phyloP scores from a whole-genome alignment of 2,329 filamentous ascomycete genomes.

The Fusarium stilboides region DNA sequence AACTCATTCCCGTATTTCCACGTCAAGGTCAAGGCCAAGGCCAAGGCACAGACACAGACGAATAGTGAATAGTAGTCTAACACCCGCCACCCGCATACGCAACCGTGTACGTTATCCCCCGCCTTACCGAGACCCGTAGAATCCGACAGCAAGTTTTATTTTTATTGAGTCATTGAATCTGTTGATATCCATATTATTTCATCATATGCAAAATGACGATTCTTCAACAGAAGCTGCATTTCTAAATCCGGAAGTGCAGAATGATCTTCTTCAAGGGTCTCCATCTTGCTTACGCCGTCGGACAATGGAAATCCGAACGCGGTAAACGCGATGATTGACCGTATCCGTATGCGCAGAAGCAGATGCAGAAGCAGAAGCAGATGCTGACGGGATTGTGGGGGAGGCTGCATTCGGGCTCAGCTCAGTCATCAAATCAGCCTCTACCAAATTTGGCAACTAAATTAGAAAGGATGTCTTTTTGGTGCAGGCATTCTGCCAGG shows the following conservation, averaged over 20 bases:
- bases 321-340: neutral
- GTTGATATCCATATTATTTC: slow-evolving; percentile 4
- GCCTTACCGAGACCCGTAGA: neutral
- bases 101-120: slow-evolving; percentile 31
- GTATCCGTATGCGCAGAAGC: neutral
- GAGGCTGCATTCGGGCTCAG: too few species aligned
- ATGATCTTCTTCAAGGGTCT: neutral
- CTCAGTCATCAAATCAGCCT: slow-evolving; percentile 25
- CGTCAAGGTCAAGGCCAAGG: neutral
- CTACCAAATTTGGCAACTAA: slow-evolving; percentile 36
- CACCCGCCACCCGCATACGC: slow-evolving; percentile 40
- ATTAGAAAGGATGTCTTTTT: slow-evolving; percentile 1
- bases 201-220: neutral
- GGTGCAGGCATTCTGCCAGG: slow-evolving; percentile 35
- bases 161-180: slow-evolving; percentile 19
- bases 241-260: slow-evolving; percentile 5
- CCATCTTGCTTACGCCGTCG: slow-evolving; percentile 15
- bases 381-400: neutral
- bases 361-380: neutral
- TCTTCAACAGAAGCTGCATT: too few species aligned
- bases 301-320: slow-evolving; percentile 8
- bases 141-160: slow-evolving; percentile 24
- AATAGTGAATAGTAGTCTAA: too few species aligned
- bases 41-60: too few species aligned
- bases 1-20: slow-evolving; percentile 33